Evolutionary conservation across 192 early-diverging fungal genomes (phyloP), one percentile per base, ranked within the genome.

Genomic region (Dispira parvispora): DNA sequence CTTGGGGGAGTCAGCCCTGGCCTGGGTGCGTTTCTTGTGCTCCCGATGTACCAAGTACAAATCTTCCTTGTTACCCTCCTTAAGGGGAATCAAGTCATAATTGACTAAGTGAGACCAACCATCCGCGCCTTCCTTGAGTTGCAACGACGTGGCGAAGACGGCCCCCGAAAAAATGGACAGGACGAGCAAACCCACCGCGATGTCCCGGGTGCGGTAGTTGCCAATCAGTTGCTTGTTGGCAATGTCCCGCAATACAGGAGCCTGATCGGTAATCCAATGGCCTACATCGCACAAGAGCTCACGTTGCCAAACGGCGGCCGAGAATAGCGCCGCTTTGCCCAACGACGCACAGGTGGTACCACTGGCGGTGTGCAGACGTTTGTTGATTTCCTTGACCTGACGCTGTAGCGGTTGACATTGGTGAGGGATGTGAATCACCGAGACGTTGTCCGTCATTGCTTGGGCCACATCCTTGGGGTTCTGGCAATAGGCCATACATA

Each of bases 331-430:
- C 12, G 53, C 53, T 9, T 18, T 14, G 53, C 11, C 23, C 53
- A 55, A 26, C 25, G 53, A 18, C 1, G 25, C 14, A 25, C 21
- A 23, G 25, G 28, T 55, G 9, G 23, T 3, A 12, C 23, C 1
- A 25, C 53, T 21, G 3, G 53, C 21, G 3, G 13, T 23, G 53
- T 18, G 25, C 25, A 55, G 21, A 14, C 28, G 21, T 3, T 25
- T 26, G 25, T 55, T 55, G 25, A 55, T 26, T 9, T 55, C 18
- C 25, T 55, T 55, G 13, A 55, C 25, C 21, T 55, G 53, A 28
- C 53, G 53, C 25, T 55, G 53, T 13, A 55, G 53, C 12, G 53
- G 53, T 28, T 55, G 53, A 28, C 53, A 55, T 21, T 55, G 53
- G 25, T 21, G 25, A 1, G 53, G 53, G 16, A 55, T 26, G 21